Evolutionary conservation across 1,139 yeast species (phyloP), one percentile per base, ranked within the genome.

Genomic region (Taphrina deformans): DNA sequence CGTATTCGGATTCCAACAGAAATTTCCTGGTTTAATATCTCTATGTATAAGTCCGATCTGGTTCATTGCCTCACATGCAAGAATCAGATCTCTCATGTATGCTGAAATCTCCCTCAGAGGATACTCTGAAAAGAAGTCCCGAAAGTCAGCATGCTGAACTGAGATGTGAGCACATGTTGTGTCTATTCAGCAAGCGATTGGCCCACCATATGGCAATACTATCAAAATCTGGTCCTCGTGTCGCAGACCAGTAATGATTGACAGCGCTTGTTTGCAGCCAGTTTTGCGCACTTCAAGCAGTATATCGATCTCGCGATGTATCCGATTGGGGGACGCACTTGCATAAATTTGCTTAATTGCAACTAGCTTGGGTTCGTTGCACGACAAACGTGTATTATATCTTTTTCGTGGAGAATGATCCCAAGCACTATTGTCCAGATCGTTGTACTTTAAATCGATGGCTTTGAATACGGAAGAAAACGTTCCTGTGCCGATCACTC

Each of bases 11-110:
- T 90, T 89, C 75, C 86, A 90, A 38, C 90, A 75, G 73, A 90
- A 90, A 75, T 90, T 90, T 1, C 68, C 65, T 53, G 96, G 96
- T 73, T 90, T 90, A 71, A 90, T 83, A 76, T 90, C 97, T 69
- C 96, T 82, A 75, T 90, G 97, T 44, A 90, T 88, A 44, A 90
- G 86, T 14, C 85, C 86, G 71, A 85, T 84, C 35, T 81, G 79
- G 73, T 89, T 96, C 40, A 89, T 86, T 76, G 85, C 89, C 65
- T 82, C 83, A 55, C 90, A 78, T 0, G 93, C 92, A 67, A 84
- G 84, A 62, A 92, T 80, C 67, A 92, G 78, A 74, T 92, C 96
- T 14, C 58, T 48, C 53, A 66, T 27, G 35, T 66, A 66, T 29
- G 48, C 26, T 6, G 65, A 62, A 14, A 66, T 48, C 12, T 63